These are phyloP conservation scores for Cladosporium sp. DNA, from an alignment of 2,329 filamentous ascomycete species.

Conservation along the genomic window DNA sequence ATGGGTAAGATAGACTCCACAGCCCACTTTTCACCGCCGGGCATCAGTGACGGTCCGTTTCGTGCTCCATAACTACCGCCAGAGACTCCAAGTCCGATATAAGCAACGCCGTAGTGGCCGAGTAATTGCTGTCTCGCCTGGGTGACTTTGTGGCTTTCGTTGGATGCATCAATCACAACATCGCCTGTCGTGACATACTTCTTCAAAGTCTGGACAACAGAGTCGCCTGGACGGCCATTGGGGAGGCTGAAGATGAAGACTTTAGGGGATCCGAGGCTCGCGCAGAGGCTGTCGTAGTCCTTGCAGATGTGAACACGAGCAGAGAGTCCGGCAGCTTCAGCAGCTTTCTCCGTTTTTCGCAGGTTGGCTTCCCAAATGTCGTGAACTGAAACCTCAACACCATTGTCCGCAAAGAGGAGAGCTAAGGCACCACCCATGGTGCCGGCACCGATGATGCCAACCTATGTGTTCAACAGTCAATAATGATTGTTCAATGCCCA, in stretches of 20 bases:
- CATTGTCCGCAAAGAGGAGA: conserved; percentile 43
- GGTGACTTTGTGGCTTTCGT: conserved; percentile 55
- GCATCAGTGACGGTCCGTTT: conserved; percentile 54
- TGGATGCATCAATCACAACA: conserved; percentile 56
- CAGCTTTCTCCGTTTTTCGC: conserved; percentile 23
- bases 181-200: conserved; percentile 48
- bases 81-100: conserved; percentile 56
- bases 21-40: conserved; percentile 47
- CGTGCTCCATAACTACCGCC: conserved; percentile 57
- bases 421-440: conserved; percentile 46
- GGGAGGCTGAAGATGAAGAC: conserved; percentile 44
- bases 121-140: conserved; percentile 51
- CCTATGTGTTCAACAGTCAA: too few species aligned
- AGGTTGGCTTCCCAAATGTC: conserved; percentile 38
- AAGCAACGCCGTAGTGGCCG: conserved; percentile 46
- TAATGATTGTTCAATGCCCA: too few species aligned
- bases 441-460: conserved; percentile 42
- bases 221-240: conserved; percentile 28
- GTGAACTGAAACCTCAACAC: conserved; percentile 39
- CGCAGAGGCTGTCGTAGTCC: conserved; percentile 37
- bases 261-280: conserved; percentile 28
- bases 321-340: conserved; percentile 21
- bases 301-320: conserved; percentile 31
- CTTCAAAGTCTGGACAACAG: conserved; percentile 30
- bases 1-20: conserved; percentile 51